phyloP scores from a whole-genome alignment of 179 eudicot genomes.

The Spinacia oleracea region DNA sequence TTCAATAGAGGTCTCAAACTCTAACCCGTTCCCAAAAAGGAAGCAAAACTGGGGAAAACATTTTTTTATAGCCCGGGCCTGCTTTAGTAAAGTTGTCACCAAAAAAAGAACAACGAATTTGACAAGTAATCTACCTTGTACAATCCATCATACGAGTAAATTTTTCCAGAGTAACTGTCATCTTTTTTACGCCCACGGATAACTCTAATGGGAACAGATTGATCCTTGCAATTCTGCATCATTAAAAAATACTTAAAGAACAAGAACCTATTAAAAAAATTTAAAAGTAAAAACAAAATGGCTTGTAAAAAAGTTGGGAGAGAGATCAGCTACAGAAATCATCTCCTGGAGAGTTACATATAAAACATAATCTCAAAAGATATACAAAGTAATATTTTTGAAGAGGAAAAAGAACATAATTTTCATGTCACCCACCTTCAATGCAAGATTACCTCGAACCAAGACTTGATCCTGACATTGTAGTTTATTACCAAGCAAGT shows the following conservation, averaged over 20 bases:
- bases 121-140: conserved; percentile 33
- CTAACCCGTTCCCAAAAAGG: not conserved
- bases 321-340: not conserved
- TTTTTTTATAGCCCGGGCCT: not conserved
- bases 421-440: conserved; percentile 33
- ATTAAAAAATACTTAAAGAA: not conserved
- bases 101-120: not conserved
- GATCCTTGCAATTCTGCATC: conserved; percentile 44
- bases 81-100: not conserved
- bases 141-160: conserved; percentile 44
- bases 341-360: not conserved
- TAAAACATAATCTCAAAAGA: not conserved
- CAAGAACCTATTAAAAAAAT: not conserved
- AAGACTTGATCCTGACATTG: conserved; percentile 30
- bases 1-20: not conserved
- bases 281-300: too few species aligned
- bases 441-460: conserved; percentile 35
- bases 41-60: not conserved
- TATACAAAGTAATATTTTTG: not conserved
- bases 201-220: conserved; percentile 43
- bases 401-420: not conserved
- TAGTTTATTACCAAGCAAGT: conserved; percentile 35
- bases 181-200: conserved; percentile 31
- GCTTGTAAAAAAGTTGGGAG: not conserved
- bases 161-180: conserved; percentile 27